Percentiles rank a stretch among this genome's conserved stretches.
phyloP scores from a whole-genome alignment of 306 rosid species.

The Cucurbita maxima region DNA sequence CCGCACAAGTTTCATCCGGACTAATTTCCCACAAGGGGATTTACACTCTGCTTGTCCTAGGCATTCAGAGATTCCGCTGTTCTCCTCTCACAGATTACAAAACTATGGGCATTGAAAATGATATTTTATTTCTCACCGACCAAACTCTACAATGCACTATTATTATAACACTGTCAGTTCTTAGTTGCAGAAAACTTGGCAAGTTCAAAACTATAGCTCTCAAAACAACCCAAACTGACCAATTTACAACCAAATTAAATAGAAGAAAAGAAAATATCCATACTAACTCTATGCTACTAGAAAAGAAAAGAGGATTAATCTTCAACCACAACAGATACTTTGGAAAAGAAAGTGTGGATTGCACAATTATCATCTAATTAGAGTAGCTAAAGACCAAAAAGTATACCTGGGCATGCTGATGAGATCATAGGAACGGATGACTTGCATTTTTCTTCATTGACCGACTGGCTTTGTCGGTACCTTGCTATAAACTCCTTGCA shows the following conservation, averaged over 20 bases:
- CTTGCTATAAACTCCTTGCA: constrained; percentile 68
- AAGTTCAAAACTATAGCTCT: neutral
- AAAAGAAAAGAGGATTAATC: neutral
- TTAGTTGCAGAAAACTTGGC: neutral
- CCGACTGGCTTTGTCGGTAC: constrained; percentile 38
- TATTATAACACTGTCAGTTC: neutral
- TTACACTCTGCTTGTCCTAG: neutral
- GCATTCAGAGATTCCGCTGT: neutral
- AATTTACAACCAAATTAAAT: neutral
- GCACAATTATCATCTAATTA: neutral
- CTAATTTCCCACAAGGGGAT: neutral
- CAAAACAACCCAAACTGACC: neutral
- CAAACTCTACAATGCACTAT: neutral
- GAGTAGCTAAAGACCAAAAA: neutral
- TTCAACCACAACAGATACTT: neutral
- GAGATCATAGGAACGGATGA: constrained; percentile 67
- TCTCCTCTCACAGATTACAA: neutral
- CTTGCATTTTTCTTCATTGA: constrained; percentile 31
- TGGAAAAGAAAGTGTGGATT: neutral
- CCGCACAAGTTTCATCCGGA: neutral
- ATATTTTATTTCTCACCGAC: neutral
- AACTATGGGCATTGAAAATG: neutral
- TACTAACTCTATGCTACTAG: neutral
- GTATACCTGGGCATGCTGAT: constrained; percentile 96
- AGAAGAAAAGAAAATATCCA: neutral